Percentiles rank a stretch among this genome's conserved stretches.
These are phyloP conservation scores for Sugiyamaella boreocaroliniensis DNA, from an alignment of 805 yeast genomes.

Conservation along the genomic window DNA sequence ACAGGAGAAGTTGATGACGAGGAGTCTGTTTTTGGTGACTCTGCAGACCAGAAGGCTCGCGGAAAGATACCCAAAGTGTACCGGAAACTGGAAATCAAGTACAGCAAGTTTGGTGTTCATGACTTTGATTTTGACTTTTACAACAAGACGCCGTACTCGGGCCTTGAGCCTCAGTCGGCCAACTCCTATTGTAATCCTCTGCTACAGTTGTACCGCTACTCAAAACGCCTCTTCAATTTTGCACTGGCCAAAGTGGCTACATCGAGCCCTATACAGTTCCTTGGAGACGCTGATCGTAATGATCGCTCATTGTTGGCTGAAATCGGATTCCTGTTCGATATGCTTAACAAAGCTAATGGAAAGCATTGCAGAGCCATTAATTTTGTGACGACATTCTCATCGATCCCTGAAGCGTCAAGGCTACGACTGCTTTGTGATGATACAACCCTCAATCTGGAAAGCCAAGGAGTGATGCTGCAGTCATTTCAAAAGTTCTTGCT, in stretches of 20 bases:
- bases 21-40: slow-evolving; percentile 18
- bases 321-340: slow-evolving; percentile 82
- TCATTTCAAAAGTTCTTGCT: slow-evolving; percentile 55
- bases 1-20: slow-evolving; percentile 24
- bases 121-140: slow-evolving; percentile 88
- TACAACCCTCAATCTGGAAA: slow-evolving; percentile 9
- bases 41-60: slow-evolving; percentile 16
- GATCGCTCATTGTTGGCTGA: slow-evolving; percentile 54
- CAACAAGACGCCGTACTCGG: slow-evolving; percentile 68
- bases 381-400: slow-evolving; percentile 51
- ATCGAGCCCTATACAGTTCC: background rate
- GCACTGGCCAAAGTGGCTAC: slow-evolving; percentile 43
- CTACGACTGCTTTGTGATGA: slow-evolving; percentile 50
- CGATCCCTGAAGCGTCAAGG: slow-evolving; percentile 44
- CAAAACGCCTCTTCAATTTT: slow-evolving; percentile 64
- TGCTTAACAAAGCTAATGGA: slow-evolving; percentile 78
- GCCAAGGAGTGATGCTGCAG: slow-evolving; percentile 34
- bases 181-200: slow-evolving; percentile 73
- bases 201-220: slow-evolving; percentile 71
- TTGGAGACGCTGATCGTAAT: background rate
- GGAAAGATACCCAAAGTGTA: slow-evolving; percentile 66
- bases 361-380: slow-evolving; percentile 76
- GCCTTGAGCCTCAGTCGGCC: slow-evolving; percentile 82
- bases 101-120: slow-evolving; percentile 85
- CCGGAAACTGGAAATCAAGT: slow-evolving; percentile 64